These are phyloP conservation scores for Solanum chiquidenum DNA, from an alignment of 257 asterid genomes.

Conservation along the genomic window DNA sequence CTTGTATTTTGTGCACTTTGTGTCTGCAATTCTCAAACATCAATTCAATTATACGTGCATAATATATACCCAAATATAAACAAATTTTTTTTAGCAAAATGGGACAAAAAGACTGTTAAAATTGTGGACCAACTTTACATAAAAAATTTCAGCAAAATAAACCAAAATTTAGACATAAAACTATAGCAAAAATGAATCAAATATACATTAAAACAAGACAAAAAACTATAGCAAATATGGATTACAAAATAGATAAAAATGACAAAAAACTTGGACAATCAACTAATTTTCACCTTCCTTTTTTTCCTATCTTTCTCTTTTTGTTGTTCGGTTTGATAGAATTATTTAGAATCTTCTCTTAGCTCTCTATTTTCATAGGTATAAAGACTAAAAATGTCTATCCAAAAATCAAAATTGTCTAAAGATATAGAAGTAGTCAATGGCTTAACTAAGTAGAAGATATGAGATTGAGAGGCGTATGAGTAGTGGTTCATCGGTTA, in stretches of 20 bases:
- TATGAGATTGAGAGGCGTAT: background rate
- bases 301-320: background rate
- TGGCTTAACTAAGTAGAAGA: background rate
- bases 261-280: background rate
- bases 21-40: background rate
- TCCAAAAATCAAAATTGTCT: background rate
- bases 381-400: background rate
- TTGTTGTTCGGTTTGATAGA: too few species aligned
- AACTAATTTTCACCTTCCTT: background rate
- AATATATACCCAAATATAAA: background rate
- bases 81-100: too few species aligned
- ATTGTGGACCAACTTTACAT: background rate
- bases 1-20: background rate
- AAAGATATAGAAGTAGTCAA: background rate
- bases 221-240: too few species aligned
- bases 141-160: background rate
- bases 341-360: background rate
- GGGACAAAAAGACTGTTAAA: background rate
- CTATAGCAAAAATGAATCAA: background rate
- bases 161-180: background rate
- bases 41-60: background rate
- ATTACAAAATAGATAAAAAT: background rate
- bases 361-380: background rate
- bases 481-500: background rate
- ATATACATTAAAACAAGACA: background rate